Evolutionary conservation across 1,139 yeast species (phyloP).

Genomic region (Kluyveromyces marxianus): DNA sequence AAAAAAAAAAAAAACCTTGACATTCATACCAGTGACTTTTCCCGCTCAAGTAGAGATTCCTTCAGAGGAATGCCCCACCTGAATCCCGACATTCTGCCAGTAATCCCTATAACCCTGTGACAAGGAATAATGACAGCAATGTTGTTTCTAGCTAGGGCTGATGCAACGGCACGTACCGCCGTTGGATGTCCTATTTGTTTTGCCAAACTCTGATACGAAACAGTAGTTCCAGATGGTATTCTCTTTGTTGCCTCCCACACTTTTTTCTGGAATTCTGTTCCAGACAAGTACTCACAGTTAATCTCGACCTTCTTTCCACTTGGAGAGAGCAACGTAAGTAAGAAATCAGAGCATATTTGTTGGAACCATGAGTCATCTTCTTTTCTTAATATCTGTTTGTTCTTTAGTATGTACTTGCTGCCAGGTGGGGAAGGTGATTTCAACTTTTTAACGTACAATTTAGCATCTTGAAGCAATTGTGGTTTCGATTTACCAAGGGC

Average conservation of each 20-base stretch:
- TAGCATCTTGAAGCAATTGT: not conserved
- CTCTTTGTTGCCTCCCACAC: slow-evolving; percentile 21
- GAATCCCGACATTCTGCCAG: slow-evolving; percentile 19
- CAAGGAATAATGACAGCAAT: slow-evolving; percentile 25
- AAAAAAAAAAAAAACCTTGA: not conserved
- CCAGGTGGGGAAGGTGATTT: not conserved
- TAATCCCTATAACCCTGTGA: slow-evolving; percentile 21
- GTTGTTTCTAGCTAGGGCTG: slow-evolving; percentile 23
- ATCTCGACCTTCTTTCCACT: not conserved
- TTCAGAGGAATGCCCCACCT: slow-evolving; percentile 21
- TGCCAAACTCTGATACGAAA: slow-evolving; percentile 21
- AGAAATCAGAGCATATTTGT: not conserved
- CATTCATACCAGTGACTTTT: not conserved
- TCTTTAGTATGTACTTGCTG: not conserved
- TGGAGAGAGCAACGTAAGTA: not conserved
- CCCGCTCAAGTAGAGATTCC: slow-evolving; percentile 13
- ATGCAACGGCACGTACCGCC: slow-evolving; percentile 24
- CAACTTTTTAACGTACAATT: not conserved
- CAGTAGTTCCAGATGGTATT: slow-evolving; percentile 16
- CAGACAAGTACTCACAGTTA: slow-evolving; percentile 19
- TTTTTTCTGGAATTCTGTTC: slow-evolving; percentile 22
- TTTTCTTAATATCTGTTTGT: not conserved
- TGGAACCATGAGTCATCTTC: not conserved
- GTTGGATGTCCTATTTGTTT: slow-evolving; percentile 15
- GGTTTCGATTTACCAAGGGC: slow-evolving; percentile 1